phyloP scores from a whole-genome alignment of 2,329 filamentous ascomycete genomes.

The Claviceps citrina region DNA sequence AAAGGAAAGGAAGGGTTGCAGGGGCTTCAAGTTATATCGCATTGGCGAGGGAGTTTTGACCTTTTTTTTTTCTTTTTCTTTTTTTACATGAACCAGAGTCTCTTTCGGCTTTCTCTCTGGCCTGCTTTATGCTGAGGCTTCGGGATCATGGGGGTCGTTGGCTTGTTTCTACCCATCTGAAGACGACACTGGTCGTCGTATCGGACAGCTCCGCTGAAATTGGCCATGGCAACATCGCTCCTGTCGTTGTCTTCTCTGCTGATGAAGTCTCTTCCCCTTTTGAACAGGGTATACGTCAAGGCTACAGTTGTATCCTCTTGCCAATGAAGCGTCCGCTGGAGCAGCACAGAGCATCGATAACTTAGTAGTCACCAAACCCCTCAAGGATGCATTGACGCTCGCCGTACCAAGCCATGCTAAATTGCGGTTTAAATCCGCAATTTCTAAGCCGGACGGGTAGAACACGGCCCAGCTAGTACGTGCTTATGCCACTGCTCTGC shows the following conservation, averaged over 20 bases:
- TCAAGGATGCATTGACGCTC: neutral
- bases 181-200: neutral
- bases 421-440: no score
- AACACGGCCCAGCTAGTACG: no score
- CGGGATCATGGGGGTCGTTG: neutral
- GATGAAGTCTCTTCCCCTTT: neutral
- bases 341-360: neutral
- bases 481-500: neutral
- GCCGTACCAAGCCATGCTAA: no score
- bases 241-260: no score
- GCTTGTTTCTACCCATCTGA: neutral
- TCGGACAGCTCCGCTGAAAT: neutral
- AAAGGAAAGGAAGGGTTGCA: neutral
- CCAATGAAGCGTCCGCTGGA: no score
- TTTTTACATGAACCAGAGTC: neutral
- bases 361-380: neutral
- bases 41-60: constrained; percentile 11
- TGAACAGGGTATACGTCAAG: neutral
- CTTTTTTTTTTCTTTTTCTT: neutral
- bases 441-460: no score
- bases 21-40: constrained; percentile 5
- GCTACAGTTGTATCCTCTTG: no score
- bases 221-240: neutral
- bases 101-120: neutral
- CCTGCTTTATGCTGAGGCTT: neutral